phyloP scores from a whole-genome alignment of 805 yeast species.

The Teunomyces panamensis region DNA sequence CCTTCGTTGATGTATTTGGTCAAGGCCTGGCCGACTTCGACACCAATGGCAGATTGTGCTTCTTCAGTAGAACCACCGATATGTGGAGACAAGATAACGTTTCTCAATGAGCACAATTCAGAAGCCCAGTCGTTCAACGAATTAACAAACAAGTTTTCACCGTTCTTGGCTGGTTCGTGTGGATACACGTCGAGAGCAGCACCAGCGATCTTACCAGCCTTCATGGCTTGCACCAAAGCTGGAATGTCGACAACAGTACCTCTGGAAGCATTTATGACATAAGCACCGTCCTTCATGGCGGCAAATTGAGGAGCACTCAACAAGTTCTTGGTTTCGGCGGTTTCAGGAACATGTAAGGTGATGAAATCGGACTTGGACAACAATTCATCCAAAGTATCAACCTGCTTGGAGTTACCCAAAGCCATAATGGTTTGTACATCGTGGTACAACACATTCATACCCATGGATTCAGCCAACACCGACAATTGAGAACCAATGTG shows the following conservation, averaged over 20 bases:
- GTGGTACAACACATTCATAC: slow-evolving; percentile 93
- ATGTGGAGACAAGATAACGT: slow-evolving; percentile 92
- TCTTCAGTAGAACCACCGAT: slow-evolving; percentile 99
- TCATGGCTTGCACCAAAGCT: slow-evolving; percentile 87
- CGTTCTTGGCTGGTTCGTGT: slow-evolving; percentile 95
- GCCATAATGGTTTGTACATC: slow-evolving; percentile 93
- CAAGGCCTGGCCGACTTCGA: slow-evolving; percentile 86
- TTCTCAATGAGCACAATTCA: slow-evolving; percentile 77
- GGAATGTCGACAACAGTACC: slow-evolving; percentile 97
- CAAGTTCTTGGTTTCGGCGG: slow-evolving; percentile 87
- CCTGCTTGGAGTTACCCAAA: slow-evolving; percentile 95
- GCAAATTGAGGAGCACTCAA: slow-evolving; percentile 88
- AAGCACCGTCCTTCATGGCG: slow-evolving; percentile 95
- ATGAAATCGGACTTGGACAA: slow-evolving; percentile 82
- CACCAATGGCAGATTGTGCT: slow-evolving; percentile 96
- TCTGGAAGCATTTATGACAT: slow-evolving; percentile 92
- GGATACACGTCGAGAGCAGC: slow-evolving; percentile 97
- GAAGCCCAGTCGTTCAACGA: slow-evolving; percentile 79
- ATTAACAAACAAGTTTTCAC: slow-evolving; percentile 72
- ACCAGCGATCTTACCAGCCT: slow-evolving; percentile 92
- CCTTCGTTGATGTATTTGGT: slow-evolving; percentile 95
- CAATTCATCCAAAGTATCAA: slow-evolving; percentile 77
- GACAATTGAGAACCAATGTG: slow-evolving; percentile 97
- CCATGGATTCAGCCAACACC: slow-evolving; percentile 95
- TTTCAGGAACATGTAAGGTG: slow-evolving; percentile 91